Base-by-base conservation (phyloP, 1,284 basidiomycete species). In the Tylopilus microsporus region DNA sequence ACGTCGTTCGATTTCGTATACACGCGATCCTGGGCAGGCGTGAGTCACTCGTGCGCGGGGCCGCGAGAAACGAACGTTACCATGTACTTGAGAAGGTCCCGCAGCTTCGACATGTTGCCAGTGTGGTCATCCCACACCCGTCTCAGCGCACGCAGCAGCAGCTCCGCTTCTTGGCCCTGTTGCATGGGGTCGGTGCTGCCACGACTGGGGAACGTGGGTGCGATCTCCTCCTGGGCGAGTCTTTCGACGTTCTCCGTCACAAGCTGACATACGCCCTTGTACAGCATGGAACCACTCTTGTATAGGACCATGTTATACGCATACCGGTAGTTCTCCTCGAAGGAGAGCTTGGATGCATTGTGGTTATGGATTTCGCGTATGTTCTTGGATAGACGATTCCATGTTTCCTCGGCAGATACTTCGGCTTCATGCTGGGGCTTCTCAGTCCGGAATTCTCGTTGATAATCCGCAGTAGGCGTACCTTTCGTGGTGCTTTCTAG, bases 311-410 rank as follows among this genome's bases (percentile, higher is more conserved):
- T 87, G 72, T 94, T 95, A 75, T 97, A 97, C 21, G 89, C 93
- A 71, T 91, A 94, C 48, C 94, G 84, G 71, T 97, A 94, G 68
- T 96, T 94, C 76, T 98, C 96, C 74, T 99, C 97, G 69, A 95
- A 99, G 16, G 93, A 97, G 36, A 99, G 84, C 68, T 87, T 89
- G 57, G 86, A 86, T 9, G 94, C 93, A 74, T 97, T 92, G 76
- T 97, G 93, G 66, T 93, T 91, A 73, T 97, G 93, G 58, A 99
- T 99, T 78, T 98, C 92, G 59, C 85, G 82, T 66, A 99, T 95
- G 64, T 98, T 98, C 57, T 79, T 78, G 19, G 88, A 81, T 16
- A 97, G 77, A 63, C 84, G 82, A 21, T 79, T 69, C 91, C 93
- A 94, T 51, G 84, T 91, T 63, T 86, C 82, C 50, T 89, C 83